Conservation (phyloP, 108 stramenopile species). For the Fragilariopsis cylindrus region DNA sequence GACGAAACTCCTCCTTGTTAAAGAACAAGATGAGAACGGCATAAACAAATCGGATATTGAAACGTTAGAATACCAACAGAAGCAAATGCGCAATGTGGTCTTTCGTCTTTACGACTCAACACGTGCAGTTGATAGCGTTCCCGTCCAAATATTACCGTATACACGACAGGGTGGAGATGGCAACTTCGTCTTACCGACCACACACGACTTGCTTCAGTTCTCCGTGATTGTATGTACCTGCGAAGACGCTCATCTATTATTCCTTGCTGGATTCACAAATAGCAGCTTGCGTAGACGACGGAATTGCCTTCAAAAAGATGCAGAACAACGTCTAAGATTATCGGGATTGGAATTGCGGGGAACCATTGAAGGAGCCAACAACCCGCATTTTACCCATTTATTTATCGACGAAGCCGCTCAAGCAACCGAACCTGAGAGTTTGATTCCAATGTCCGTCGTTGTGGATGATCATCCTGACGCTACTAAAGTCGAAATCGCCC, state of each 20-base stretch:
- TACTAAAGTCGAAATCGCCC: constrained; percentile 59
- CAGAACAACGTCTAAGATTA: constrained; percentile 7
- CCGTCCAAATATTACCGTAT: constrained; percentile 53
- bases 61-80: not conserved
- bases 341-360: not conserved
- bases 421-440: constrained; percentile 75
- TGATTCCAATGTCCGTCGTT: constrained; percentile 69
- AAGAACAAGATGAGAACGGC: not conserved
- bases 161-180: constrained; percentile 33
- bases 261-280: constrained; percentile 62
- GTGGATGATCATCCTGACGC: constrained; percentile 54
- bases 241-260: constrained; percentile 63
- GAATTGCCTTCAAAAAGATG: constrained; percentile 35
- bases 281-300: constrained; percentile 47
- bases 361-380: constrained; percentile 23
- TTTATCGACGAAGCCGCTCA: constrained; percentile 81
- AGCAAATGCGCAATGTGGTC: constrained; percentile 8
- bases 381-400: constrained; percentile 70
- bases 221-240: constrained; percentile 70
- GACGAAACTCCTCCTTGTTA: constrained; percentile 10
- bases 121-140: constrained; percentile 54
- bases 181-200: constrained; percentile 50
- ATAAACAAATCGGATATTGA: not conserved
- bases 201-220: constrained; percentile 47
- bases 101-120: constrained; percentile 44